phyloP scores from a whole-genome alignment of 768 basidiomycete genomes.

The Plicaturopsis crispa region DNA sequence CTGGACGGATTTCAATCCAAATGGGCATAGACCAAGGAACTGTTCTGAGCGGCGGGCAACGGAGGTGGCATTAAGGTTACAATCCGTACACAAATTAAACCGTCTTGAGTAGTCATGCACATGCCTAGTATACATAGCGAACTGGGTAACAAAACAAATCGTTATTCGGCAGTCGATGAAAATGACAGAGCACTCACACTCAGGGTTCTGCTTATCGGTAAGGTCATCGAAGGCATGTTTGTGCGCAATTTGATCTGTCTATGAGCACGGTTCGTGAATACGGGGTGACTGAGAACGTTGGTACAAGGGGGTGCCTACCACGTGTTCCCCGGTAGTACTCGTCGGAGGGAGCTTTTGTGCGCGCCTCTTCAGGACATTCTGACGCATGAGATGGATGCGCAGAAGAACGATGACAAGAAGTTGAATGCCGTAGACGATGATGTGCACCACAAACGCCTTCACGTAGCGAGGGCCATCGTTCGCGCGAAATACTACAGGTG shows the following conservation, averaged over 20 bases:
- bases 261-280: background rate
- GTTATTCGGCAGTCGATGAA: no score
- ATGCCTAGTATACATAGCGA: no score
- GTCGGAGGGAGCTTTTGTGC: conserved; percentile 24
- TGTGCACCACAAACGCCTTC: conserved; percentile 37
- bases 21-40: no score
- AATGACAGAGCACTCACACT: no score
- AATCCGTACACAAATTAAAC: no score
- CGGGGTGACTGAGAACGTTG: conserved; percentile 4
- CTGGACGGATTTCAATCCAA: no score
- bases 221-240: conserved; percentile 39
- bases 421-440: conserved; percentile 39
- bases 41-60: no score
- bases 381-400: conserved; percentile 33
- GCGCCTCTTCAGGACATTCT: conserved; percentile 31
- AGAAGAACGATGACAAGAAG: conserved; percentile 28
- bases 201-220: conserved; percentile 41
- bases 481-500: conserved; percentile 30
- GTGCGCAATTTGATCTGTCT: conserved; percentile 24
- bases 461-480: conserved; percentile 40
- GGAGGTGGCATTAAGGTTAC: no score
- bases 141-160: no score
- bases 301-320: conserved; percentile 9
- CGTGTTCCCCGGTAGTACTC: conserved; percentile 21
- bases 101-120: no score